These are phyloP conservation scores for Leishmania turanica DNA, from an alignment of 208 protist genomes.

Conservation along the genomic window DNA sequence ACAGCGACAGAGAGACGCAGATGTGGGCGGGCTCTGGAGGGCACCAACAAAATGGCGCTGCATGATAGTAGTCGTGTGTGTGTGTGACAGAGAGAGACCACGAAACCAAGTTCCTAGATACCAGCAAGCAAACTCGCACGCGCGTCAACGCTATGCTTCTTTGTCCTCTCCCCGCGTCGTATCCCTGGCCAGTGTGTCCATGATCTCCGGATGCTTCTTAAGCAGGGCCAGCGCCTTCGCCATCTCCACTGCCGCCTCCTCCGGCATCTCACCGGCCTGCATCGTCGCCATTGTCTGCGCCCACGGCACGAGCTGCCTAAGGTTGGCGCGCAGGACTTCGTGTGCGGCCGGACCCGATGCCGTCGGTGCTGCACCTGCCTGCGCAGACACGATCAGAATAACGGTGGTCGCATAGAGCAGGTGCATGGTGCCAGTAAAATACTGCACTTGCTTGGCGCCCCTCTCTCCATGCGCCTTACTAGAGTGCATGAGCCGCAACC, in stretches of 20 bases:
- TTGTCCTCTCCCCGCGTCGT: not conserved
- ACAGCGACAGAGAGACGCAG: not conserved
- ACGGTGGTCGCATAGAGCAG: conserved; percentile 1
- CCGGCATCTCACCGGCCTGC: not conserved
- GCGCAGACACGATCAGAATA: not conserved
- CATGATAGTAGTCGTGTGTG: not conserved
- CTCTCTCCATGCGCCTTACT: not conserved
- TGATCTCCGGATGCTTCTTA: conserved; percentile 19
- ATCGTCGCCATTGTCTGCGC: conserved; percentile 6
- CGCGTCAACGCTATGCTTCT: not conserved
- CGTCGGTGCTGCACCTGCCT: not conserved
- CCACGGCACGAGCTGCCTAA: conserved; percentile 9
- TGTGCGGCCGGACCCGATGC: not conserved
- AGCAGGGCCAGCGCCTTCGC: conserved; percentile 7
- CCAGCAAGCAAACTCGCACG: not conserved
- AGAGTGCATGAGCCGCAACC: not conserved
- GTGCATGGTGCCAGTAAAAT: not conserved
- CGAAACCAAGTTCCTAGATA: not conserved
- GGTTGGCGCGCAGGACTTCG: not conserved
- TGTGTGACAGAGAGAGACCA: not conserved
- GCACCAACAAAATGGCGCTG: not conserved
- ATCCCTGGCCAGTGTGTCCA: not conserved
- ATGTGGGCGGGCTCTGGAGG: not conserved
- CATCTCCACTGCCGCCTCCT: conserved; percentile 13
- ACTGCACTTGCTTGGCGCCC: not conserved